Base-by-base conservation (phyloP, 805 yeast genomes). In the Lachancea kluyveri region DNA sequence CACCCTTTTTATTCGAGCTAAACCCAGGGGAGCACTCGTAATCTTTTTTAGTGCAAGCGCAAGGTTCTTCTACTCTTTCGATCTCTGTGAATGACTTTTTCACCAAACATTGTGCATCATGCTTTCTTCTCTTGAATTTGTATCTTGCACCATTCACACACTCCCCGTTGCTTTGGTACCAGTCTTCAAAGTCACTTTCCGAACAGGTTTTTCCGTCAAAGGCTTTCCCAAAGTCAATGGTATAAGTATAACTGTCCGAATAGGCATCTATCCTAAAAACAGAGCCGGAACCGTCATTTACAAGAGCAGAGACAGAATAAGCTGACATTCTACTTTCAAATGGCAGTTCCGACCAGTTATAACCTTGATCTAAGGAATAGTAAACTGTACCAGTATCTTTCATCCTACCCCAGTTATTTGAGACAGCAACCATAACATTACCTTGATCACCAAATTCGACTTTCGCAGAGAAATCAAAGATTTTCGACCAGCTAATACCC, bases 401-500 rank as follows among this genome's bases (percentile, higher is more conserved):
- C 31, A 64, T 64, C 0, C 52, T 46, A 4, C 47, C 52, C 4
- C 65, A 48, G n/a, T 52, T 46, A 20, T 45, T 57, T 21, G 80
- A 77, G n/a, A 73, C 54, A 2, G 84, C 80, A 2, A 80, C 54
- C 11, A 83, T 68, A 8, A 85, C 54, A 47, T 84, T 81, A 20
- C 95, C 95, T 37, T 71, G 73, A 54, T 85, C 94, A 28, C 90
- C 94, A 59, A 75, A 77, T 1, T 75, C 67, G 40, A 71, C 74
- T 3, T 65, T 39, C 21, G 72, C 64, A 3, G 83, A 72, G 25
- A 65, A 68, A 16, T 73, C 72, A 9, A 74, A 45, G 1, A 76
- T 70, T 34, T 62, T 51, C 17, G 58, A 55, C 95, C 95, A 85
- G 0, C 79, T 61, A n/a, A 65, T 48, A 17, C 95, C 95, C 15